Conservation (phyloP, 495 filamentous ascomycete species). For the Talaromyces liani region DNA sequence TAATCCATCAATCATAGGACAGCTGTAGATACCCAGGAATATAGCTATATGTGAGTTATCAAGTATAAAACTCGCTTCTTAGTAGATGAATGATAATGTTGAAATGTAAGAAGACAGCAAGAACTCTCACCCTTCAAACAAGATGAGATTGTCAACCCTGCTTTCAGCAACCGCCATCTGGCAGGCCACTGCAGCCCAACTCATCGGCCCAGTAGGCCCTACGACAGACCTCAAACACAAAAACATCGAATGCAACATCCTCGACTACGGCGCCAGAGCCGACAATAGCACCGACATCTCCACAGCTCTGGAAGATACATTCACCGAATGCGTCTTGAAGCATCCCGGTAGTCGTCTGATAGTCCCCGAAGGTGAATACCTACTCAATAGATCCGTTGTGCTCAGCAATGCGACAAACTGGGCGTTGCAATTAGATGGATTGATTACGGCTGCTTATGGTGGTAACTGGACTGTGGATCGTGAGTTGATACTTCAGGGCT, state of each 20-base stretch:
- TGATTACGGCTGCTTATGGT: conserved; percentile 27
- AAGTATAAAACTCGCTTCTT: neutral
- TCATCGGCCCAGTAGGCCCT: conserved; percentile 27
- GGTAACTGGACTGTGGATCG: conserved; percentile 27
- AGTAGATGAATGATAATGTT: neutral
- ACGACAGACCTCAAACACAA: conserved; percentile 23
- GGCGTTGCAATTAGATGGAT: conserved; percentile 37
- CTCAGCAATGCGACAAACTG: conserved; percentile 27
- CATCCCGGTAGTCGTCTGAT: conserved; percentile 23
- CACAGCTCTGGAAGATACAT: conserved; percentile 28
- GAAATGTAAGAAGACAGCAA: neutral
- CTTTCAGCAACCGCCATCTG: conserved; percentile 18
- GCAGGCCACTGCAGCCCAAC: conserved; percentile 14
- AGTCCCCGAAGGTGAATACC: conserved; percentile 35
- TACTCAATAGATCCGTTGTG: conserved; percentile 20
- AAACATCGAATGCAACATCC: conserved; percentile 28
- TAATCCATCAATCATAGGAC: neutral
- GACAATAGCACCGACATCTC: conserved; percentile 36
- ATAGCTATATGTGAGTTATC: neutral
- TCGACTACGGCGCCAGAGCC: conserved; percentile 32
- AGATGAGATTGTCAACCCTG: neutral
- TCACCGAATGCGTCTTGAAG: conserved; percentile 25
- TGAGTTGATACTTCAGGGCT: conserved; percentile 21
- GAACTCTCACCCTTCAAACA: neutral
- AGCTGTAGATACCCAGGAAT: neutral